A percentile compares a stretch with the other conserved stretches of the same genome.
phyloP scores from a whole-genome alignment of 2,329 filamentous ascomycete genomes.

The Aureobasidium sp. region DNA sequence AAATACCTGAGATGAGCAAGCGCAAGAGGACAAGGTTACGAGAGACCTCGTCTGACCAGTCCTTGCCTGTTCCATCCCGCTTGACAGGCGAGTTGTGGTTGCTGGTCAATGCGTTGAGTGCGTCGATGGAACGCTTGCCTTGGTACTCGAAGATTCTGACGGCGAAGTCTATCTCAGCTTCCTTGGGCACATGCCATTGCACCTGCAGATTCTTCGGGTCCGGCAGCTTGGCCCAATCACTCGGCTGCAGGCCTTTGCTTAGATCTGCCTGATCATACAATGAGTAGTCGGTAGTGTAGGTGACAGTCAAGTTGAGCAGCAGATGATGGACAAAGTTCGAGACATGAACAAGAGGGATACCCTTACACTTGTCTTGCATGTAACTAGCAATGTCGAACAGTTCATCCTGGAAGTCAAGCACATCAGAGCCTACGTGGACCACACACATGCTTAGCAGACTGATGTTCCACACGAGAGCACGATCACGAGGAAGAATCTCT shows the following conservation, averaged over 20 bases:
- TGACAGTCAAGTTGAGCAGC: constrained; percentile 86
- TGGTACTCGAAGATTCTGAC: constrained; percentile 82
- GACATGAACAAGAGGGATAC: constrained; percentile 87
- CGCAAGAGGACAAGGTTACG: constrained; percentile 79
- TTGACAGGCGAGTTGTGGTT: constrained; percentile 73
- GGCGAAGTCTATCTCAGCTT: constrained; percentile 77
- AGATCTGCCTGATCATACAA: constrained; percentile 75
- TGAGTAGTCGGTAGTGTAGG: constrained; percentile 82
- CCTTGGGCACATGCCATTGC: constrained; percentile 79
- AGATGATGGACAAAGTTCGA: constrained; percentile 98
- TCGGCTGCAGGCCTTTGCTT: constrained; percentile 59
- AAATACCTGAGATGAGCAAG: constrained; percentile 83
- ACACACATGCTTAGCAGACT: constrained; percentile 97
- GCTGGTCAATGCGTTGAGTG: constrained; percentile 70
- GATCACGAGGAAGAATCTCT: constrained; percentile 85
- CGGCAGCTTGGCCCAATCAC: constrained; percentile 77
- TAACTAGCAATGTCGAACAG: constrained; percentile 85
- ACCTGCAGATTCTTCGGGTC: constrained; percentile 69
- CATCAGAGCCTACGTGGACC: constrained; percentile 85
- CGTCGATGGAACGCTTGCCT: constrained; percentile 63
- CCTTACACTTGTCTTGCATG: constrained; percentile 94
- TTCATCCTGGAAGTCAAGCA: constrained; percentile 80
- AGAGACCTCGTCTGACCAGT: constrained; percentile 96
- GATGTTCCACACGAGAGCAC: constrained; percentile 91
- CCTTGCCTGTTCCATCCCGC: constrained; percentile 90